phyloP scores from a whole-genome alignment of 371 early-diverging fungal genomes.

The Syncephalastrum sp. region DNA sequence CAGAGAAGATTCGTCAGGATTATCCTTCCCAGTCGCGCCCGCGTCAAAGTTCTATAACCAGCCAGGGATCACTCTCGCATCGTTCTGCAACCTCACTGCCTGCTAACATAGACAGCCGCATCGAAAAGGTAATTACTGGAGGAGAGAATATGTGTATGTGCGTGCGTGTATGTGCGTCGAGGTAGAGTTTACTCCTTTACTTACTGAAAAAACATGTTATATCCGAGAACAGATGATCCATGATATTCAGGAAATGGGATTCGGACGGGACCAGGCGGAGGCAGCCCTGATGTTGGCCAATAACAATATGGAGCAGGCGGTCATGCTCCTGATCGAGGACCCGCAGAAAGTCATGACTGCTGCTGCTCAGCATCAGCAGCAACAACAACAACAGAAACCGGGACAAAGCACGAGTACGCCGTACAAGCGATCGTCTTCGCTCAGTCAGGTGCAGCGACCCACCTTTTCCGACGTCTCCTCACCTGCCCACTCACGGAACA shows the following conservation, averaged over 20 bases:
- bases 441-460: conserved; percentile 25
- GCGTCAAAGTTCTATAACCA: conserved; percentile 15
- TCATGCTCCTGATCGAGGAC: conserved; percentile 62
- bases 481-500: conserved; percentile 27
- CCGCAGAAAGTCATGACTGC: conserved; percentile 52
- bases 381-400: conserved; percentile 8
- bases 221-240: conserved; percentile 31
- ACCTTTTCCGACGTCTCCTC: conserved; percentile 10
- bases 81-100: conserved; percentile 2
- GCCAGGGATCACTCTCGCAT: conserved; percentile 6
- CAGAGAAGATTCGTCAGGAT: conserved; percentile 21
- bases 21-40: conserved; percentile 3
- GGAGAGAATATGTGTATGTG: background rate
- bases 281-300: conserved; percentile 60
- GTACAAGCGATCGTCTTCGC: conserved; percentile 28
- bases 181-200: no score
- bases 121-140: background rate
- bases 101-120: no score
- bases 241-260: conserved; percentile 72
- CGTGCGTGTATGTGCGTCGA: no score
- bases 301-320: conserved; percentile 59
- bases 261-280: conserved; percentile 60
- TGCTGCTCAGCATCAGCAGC: conserved; percentile 26
- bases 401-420: conserved; percentile 12
- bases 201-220: no score